phyloP scores from a whole-genome alignment of 2,329 filamentous ascomycete species.

The Penicillium sp. region DNA sequence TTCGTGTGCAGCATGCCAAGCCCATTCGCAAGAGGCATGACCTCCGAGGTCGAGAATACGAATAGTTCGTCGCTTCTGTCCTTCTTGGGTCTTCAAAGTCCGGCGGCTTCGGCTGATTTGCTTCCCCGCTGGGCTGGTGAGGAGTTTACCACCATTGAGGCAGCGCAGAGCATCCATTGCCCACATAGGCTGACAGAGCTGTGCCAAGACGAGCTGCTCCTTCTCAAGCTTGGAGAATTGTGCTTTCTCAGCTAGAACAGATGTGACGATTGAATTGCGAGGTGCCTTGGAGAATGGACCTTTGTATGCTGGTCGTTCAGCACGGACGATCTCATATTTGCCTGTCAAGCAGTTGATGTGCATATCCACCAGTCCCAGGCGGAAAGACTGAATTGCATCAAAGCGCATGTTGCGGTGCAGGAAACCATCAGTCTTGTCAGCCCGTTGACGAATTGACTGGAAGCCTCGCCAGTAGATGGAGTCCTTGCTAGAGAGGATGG shows the following conservation, averaged over 20 bases:
- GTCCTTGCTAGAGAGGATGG: constrained; percentile 61
- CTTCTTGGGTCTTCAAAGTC: constrained; percentile 25
- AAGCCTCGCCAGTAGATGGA: constrained; percentile 89
- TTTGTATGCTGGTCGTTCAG: constrained; percentile 72
- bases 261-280: constrained; percentile 66
- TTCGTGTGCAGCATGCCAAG: constrained; percentile 86
- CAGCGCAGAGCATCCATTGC: constrained; percentile 64
- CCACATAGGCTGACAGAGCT: constrained; percentile 66
- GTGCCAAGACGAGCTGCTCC: constrained; percentile 77
- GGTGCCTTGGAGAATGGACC: constrained; percentile 72
- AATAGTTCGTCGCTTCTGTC: constrained; percentile 49
- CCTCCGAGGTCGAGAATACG: constrained; percentile 86
- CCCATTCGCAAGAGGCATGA: constrained; percentile 87
- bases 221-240: constrained; percentile 62
- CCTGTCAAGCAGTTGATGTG: constrained; percentile 84
- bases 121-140: constrained; percentile 58
- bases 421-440: constrained; percentile 74
- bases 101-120: constrained; percentile 32
- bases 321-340: constrained; percentile 76
- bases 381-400: constrained; percentile 83
- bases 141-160: constrained; percentile 63
- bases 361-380: constrained; percentile 71
- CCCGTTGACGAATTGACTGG: constrained; percentile 70
- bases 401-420: constrained; percentile 83
- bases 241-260: constrained; percentile 59